Percentiles rank a stretch among this genome's conserved stretches.
Conservation (phyloP, 768 basidiomycete genomes). For the Boletellus ananas region DNA sequence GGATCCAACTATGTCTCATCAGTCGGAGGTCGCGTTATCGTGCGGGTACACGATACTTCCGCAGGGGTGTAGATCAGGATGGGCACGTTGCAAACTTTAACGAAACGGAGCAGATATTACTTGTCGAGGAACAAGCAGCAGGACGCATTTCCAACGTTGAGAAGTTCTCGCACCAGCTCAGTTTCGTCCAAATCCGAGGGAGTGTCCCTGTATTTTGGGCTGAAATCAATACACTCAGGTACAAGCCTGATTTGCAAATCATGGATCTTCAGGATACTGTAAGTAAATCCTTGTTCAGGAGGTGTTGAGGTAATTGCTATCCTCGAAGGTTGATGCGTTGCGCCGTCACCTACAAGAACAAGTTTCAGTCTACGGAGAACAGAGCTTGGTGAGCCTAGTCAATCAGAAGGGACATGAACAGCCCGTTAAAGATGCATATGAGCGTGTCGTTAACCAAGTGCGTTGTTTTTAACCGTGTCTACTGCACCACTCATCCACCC, state of each 20-base stretch:
- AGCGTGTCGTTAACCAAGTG: conserved; percentile 68
- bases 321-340: conserved; percentile 61
- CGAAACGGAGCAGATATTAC: conserved; percentile 92
- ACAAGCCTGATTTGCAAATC: conserved; percentile 93
- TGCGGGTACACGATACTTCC: conserved; percentile 96
- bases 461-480: conserved; percentile 10
- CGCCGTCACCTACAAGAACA: conserved; percentile 72
- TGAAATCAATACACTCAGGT: conserved; percentile 91
- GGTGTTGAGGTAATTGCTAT: conserved; percentile 1
- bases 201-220: conserved; percentile 96
- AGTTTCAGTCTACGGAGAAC: conserved; percentile 68
- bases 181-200: conserved; percentile 92
- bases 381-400: conserved; percentile 83
- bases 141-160: conserved; percentile 40
- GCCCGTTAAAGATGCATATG: conserved; percentile 94
- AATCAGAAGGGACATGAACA: conserved; percentile 92
- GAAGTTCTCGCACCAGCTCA: conserved; percentile 58
- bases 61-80: conserved; percentile 83
- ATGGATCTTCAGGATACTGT: conserved; percentile 93
- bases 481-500: neutral
- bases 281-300: conserved; percentile 23
- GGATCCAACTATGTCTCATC: conserved; percentile 81
- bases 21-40: conserved; percentile 92
- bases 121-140: conserved; percentile 59
- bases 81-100: conserved; percentile 97